Conservation (phyloP, 495 filamentous ascomycete genomes). For the Hyaloscypha variabilis region DNA sequence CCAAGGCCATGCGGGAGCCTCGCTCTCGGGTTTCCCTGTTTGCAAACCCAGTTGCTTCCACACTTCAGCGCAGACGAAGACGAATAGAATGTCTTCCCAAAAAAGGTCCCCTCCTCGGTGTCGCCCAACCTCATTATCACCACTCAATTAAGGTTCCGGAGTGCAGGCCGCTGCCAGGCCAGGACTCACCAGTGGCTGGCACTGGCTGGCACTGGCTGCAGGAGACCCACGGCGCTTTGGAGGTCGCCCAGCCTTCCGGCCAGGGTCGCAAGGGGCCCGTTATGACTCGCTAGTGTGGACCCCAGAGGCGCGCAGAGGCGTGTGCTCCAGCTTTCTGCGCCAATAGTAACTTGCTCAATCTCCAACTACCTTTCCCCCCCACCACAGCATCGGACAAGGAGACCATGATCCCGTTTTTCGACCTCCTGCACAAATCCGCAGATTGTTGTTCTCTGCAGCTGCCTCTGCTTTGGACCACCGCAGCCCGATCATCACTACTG, state of each 20-base stretch:
- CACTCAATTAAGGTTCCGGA: background rate
- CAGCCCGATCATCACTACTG: background rate
- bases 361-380: background rate
- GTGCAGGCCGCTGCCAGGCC: too few relatives aligned
- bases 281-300: background rate
- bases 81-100: background rate
- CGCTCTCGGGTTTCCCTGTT: too few relatives aligned
- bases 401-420: constrained; percentile 14
- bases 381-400: background rate
- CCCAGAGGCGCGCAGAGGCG: background rate
- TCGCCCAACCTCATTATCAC: background rate
- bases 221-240: background rate
- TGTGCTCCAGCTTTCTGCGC: background rate
- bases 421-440: background rate
- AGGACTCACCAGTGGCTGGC: too few relatives aligned
- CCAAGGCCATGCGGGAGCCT: too few relatives aligned
- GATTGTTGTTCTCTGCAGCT: background rate
- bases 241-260: background rate
- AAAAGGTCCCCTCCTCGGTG: background rate
- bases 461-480: background rate
- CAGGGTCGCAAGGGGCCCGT: background rate
- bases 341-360: constrained; percentile 27
- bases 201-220: background rate
- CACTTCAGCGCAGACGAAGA: background rate
- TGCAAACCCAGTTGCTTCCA: background rate